phyloP scores from a whole-genome alignment of 495 filamentous ascomycete species.

The Penicillium cosmopolitanum region DNA sequence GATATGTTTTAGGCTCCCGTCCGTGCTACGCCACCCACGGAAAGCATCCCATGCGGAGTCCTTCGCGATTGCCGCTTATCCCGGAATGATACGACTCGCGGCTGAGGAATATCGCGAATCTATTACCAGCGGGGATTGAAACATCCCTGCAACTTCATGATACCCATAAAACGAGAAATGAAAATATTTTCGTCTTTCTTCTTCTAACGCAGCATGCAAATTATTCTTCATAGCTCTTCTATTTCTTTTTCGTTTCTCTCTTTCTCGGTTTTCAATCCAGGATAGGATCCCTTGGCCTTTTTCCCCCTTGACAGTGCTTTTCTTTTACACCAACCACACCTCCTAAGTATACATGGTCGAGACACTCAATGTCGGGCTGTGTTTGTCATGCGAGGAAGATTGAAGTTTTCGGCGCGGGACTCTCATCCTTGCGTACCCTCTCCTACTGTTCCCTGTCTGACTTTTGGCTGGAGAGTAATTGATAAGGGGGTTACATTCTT shows the following conservation, averaged over 20 bases:
- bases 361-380: constrained; percentile 51
- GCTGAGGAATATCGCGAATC: constrained; percentile 6
- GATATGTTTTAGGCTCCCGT: not conserved
- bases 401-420: constrained; percentile 34
- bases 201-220: not conserved
- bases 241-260: not conserved
- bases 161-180: constrained; percentile 23
- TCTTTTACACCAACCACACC: constrained; percentile 17
- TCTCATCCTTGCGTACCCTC: constrained; percentile 36
- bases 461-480: constrained; percentile 23
- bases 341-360: constrained; percentile 58
- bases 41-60: not conserved
- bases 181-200: constrained; percentile 10
- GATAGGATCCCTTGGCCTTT: not conserved
- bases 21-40: not conserved
- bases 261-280: not conserved
- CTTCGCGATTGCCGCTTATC: not conserved
- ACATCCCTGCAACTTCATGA: constrained; percentile 11
- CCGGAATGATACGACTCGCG: not conserved
- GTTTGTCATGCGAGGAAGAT: constrained; percentile 58
- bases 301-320: not conserved
- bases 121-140: constrained; percentile 11
- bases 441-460: constrained; percentile 28
- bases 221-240: not conserved
- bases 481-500: constrained; percentile 33